Evolutionary conservation across 345 rosid species (phyloP).

Genomic region (Gossypium rotundifolium): DNA sequence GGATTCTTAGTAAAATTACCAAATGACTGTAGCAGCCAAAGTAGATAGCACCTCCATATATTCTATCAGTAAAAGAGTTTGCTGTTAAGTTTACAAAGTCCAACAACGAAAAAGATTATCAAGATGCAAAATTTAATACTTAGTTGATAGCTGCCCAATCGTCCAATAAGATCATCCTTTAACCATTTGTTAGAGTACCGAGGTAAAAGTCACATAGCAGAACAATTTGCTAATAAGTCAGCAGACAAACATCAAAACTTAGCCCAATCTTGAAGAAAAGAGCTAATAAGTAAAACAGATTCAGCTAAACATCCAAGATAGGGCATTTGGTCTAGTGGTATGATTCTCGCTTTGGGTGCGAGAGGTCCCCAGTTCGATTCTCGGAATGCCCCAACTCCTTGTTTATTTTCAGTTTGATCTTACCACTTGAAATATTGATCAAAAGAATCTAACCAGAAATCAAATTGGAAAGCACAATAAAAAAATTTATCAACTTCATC

Average conservation of each 20-base stretch:
- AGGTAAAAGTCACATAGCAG: neutral
- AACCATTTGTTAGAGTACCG: neutral
- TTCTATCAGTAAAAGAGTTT: neutral
- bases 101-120: neutral
- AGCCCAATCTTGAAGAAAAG: slow-evolving; percentile 4
- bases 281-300: neutral
- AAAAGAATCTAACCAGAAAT: neutral
- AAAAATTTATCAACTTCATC: neutral
- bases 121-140: neutral
- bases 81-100: neutral
- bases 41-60: neutral
- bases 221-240: neutral
- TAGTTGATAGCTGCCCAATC: neutral
- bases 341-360: slow-evolving; percentile 64
- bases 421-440: neutral
- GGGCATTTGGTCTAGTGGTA: slow-evolving; percentile 61
- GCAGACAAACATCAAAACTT: neutral
- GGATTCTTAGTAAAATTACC: neutral
- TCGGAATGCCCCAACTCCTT: slow-evolving; percentile 29
- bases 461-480: neutral
- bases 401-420: neutral
- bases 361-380: neutral
- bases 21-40: neutral
- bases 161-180: neutral
- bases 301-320: neutral